Conservation (phyloP, 495 filamentous ascomycete species). For the Neurospora intermedia region DNA sequence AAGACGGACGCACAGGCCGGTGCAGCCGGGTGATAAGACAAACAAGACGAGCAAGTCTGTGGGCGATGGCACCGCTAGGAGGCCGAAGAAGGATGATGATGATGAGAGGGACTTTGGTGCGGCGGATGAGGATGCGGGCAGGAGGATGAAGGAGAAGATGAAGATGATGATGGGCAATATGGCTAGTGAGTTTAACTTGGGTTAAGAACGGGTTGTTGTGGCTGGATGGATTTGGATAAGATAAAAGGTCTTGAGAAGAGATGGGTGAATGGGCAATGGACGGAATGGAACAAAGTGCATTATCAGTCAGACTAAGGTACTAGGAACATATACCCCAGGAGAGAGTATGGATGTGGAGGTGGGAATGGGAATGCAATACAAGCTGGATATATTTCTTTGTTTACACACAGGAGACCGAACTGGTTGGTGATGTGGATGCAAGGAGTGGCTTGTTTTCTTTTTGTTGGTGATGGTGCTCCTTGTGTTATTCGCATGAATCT, state of each 20-base stretch:
- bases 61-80: conserved; percentile 7
- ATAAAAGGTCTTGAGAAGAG: too few relatives aligned
- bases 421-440: not conserved
- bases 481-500: not conserved
- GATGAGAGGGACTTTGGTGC: conserved; percentile 29
- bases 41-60: conserved; percentile 1
- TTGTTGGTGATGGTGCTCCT: too few relatives aligned
- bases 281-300: not conserved
- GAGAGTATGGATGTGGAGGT: not conserved
- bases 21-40: conserved; percentile 9
- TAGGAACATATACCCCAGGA: not conserved
- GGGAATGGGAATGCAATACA: not conserved
- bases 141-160: conserved; percentile 75
- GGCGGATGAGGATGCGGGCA: conserved; percentile 50
- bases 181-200: conserved; percentile 82
- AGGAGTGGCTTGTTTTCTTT: too few relatives aligned
- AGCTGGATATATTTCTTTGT: not conserved
- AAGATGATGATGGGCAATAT: conserved; percentile 55
- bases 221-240: not conserved
- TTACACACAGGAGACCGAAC: not conserved
- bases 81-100: conserved; percentile 22
- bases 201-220: conserved; percentile 28
- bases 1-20: conserved; percentile 25
- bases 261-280: not conserved
- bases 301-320: not conserved